Percentiles rank a stretch among this genome's conserved stretches.
Evolutionary conservation across 2,329 filamentous ascomycete species (phyloP).

Genomic region (Cercospora sesami): DNA sequence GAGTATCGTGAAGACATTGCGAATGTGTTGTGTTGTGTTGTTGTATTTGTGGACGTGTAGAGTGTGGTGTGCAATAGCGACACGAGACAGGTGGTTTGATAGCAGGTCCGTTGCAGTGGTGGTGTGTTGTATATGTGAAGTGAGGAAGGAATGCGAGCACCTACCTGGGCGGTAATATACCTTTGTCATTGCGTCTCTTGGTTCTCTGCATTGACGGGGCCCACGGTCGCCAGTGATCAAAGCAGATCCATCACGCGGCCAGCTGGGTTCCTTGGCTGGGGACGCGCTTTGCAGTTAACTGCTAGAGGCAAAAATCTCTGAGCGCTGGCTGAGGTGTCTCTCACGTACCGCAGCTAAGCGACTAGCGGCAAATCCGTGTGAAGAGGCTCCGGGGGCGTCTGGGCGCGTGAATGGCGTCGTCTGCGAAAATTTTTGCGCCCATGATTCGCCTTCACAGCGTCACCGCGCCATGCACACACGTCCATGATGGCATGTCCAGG

Average conservation of each 20-base stretch:
- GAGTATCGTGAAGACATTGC: conserved; percentile 48
- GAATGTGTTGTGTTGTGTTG: conserved; percentile 15
- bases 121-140: conserved; percentile 13
- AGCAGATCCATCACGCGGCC: conserved; percentile 26
- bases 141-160: conserved; percentile 12
- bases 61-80: background rate
- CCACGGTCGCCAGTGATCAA: conserved; percentile 19
- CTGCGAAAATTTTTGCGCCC: conserved; percentile 7
- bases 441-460: conserved; percentile 2
- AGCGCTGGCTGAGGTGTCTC: conserved; percentile 1
- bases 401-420: conserved; percentile 9
- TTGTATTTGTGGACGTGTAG: conserved; percentile 8
- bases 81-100: background rate
- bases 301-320: conserved; percentile 10
- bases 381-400: background rate
- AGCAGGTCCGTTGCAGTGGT: background rate
- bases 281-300: conserved; percentile 28
- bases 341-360: conserved; percentile 12
- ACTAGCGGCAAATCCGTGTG: conserved; percentile 5
- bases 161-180: conserved; percentile 16
- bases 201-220: conserved; percentile 3
- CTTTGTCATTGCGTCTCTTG: conserved; percentile 4
- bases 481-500: conserved; percentile 15
- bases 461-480: background rate
- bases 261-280: conserved; percentile 17